phyloP scores from a whole-genome alignment of 306 rosid species.

The Canavalia gladiata region DNA sequence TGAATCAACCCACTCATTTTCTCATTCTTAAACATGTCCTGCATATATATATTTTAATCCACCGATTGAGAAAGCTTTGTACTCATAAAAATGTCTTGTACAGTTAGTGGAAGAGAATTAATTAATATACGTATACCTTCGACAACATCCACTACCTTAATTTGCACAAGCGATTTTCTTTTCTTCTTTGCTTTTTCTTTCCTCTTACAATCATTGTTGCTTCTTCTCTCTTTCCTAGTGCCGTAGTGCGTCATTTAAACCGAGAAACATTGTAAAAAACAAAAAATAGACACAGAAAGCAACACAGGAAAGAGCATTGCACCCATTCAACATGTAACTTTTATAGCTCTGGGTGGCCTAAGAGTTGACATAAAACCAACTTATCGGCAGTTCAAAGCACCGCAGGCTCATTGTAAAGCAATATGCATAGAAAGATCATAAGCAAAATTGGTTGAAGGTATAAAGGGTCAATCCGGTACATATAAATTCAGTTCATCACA shows the following conservation, averaged over 20 bases:
- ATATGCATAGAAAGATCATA: too few species aligned
- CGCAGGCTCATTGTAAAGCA: too few species aligned
- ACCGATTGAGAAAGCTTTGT: neutral
- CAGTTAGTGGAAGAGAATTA: neutral
- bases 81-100: neutral
- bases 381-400: neutral
- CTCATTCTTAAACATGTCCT: too few species aligned
- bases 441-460: neutral
- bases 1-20: too few species aligned
- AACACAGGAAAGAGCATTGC: neutral
- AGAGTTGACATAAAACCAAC: conserved; percentile 4
- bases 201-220: neutral
- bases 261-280: too few species aligned
- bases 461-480: neutral
- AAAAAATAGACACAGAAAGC: neutral
- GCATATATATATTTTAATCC: too few species aligned
- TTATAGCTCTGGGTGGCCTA: neutral
- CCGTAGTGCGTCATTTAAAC: neutral
- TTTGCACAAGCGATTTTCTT: neutral
- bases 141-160: neutral
- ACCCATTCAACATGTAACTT: neutral
- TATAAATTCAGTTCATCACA: too few species aligned
- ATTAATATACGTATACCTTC: too few species aligned
- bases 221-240: neutral
- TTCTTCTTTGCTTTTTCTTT: neutral